Evolutionary conservation across 441 rosid genomes (phyloP), one percentile per base, ranked within the genome.

Genomic region (Erysimum cheiri): DNA sequence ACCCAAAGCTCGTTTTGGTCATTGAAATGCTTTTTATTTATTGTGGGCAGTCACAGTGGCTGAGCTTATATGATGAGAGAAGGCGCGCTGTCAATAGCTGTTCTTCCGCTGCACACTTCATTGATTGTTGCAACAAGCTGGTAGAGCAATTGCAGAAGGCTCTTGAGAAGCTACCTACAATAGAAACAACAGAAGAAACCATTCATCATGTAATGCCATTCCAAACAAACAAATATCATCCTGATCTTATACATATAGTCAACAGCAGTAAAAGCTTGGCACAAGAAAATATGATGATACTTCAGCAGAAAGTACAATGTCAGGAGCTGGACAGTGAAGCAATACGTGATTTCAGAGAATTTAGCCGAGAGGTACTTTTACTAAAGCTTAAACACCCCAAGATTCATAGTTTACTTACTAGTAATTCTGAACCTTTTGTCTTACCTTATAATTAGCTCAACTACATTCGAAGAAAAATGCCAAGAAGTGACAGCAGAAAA

Each of bases 301-400:
- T 47, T 48, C 52, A 39, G 60, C 24, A 48, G 52, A 59, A 39
- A 54, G 24, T 13, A 64, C 64, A 71, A 71, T 17, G 12, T 35
- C 64, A 71, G 48, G 50, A 72, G 53, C 71, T 64, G 60, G 59
- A 72, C 43, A 0, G 9, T 57, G 29, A 56, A 36, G 59, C 17
- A 37, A 37, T 15, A 71, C 9, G 17, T 3, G 41, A 8, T 7
- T 29, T 60, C 33, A 31, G 2, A 40, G 6, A 13, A 8, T 26
- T 60, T 3, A 39, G 14, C 48, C 6, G 2, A n/a, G 12, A 12
- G 19, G 67, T 70, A 59, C 8, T 37, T 24, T n/a, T 57, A 46
- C 37, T 35, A 47, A 14, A 31, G 46, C 48, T 32, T 56, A 56
- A 56, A 32, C 6, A 2, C 17, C 52, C 24, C 44, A 22, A 59